Conservation (phyloP, 2,329 filamentous ascomycete genomes). For the Neonectria neomacrospora region DNA sequence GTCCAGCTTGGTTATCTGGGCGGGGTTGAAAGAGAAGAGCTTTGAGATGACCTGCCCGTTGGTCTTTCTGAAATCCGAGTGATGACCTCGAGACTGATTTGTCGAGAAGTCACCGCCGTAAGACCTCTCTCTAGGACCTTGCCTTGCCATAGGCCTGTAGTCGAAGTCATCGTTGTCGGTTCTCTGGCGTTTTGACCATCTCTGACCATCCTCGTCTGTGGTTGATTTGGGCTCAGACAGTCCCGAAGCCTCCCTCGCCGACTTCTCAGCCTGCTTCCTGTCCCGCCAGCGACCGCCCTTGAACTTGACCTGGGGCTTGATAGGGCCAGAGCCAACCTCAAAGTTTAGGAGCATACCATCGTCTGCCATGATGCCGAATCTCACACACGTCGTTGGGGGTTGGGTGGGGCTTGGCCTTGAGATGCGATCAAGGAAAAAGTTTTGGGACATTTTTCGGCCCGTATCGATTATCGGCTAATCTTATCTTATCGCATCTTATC, state of each 20-base stretch:
- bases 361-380: constrained; percentile 76
- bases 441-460: constrained; percentile 34
- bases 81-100: constrained; percentile 37
- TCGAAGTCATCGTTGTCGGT: constrained; percentile 39
- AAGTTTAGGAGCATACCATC: constrained; percentile 97
- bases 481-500: constrained; percentile 29
- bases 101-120: constrained; percentile 32
- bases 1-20: constrained; percentile 71
- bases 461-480: constrained; percentile 40
- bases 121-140: constrained; percentile 27
- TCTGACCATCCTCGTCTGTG: constrained; percentile 42
- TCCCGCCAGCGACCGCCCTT: constrained; percentile 96
- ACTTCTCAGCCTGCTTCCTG: constrained; percentile 73
- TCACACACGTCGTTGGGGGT: constrained; percentile 32
- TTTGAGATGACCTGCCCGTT: constrained; percentile 80
- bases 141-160: constrained; percentile 25
- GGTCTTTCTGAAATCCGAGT: constrained; percentile 37
- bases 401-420: constrained; percentile 36
- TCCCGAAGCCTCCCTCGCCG: constrained; percentile 44
- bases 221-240: constrained; percentile 34
- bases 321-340: constrained; percentile 74
- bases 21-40: constrained; percentile 90
- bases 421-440: constrained; percentile 35
- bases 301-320: constrained; percentile 73
- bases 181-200: constrained; percentile 60